Evolutionary conservation across 2,329 filamentous ascomycete genomes (phyloP).

Genomic region (Waltergamsia citrina): DNA sequence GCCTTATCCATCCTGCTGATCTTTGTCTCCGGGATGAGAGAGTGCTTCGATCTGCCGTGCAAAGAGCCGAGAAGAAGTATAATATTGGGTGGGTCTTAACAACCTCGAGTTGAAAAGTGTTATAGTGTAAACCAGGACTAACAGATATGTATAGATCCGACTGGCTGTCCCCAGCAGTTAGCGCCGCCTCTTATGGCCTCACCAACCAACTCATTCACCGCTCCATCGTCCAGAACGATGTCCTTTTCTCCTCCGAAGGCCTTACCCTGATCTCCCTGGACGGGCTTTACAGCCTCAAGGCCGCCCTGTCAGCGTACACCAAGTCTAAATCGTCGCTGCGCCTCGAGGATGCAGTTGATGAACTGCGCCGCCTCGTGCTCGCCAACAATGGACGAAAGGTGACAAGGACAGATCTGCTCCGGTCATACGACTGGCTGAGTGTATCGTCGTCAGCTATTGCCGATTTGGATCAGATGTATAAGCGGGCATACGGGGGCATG

Average conservation of each 20-base stretch:
- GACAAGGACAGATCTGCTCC: slow-evolving; percentile 38
- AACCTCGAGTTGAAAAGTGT: no score
- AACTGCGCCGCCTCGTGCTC: slow-evolving; percentile 49
- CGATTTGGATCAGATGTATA: slow-evolving; percentile 48
- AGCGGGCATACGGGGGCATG: slow-evolving; percentile 42
- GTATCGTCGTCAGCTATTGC: slow-evolving; percentile 37
- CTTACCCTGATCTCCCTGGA: slow-evolving; percentile 52
- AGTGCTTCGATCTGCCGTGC: slow-evolving; percentile 35
- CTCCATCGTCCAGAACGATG: slow-evolving; percentile 49
- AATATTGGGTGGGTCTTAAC: slow-evolving; percentile 4
- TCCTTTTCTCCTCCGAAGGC: slow-evolving; percentile 50
- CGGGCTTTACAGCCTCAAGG: slow-evolving; percentile 55
- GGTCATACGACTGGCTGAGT: slow-evolving; percentile 48
- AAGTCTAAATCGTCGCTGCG: slow-evolving; percentile 30
- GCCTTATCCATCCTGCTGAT: slow-evolving; percentile 37
- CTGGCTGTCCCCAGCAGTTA: slow-evolving; percentile 33
- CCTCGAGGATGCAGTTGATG: slow-evolving; percentile 53
- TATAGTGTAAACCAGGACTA: no score
- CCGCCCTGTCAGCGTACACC: slow-evolving; percentile 47
- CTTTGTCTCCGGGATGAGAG: slow-evolving; percentile 37
- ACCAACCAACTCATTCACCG: slow-evolving; percentile 42
- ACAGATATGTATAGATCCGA: no score
- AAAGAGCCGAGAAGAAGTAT: slow-evolving; percentile 40
- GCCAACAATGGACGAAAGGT: slow-evolving; percentile 40
- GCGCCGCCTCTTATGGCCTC: slow-evolving; percentile 32